Conservation (phyloP, 2,329 filamentous ascomycete species). For the Penicillium sp. region DNA sequence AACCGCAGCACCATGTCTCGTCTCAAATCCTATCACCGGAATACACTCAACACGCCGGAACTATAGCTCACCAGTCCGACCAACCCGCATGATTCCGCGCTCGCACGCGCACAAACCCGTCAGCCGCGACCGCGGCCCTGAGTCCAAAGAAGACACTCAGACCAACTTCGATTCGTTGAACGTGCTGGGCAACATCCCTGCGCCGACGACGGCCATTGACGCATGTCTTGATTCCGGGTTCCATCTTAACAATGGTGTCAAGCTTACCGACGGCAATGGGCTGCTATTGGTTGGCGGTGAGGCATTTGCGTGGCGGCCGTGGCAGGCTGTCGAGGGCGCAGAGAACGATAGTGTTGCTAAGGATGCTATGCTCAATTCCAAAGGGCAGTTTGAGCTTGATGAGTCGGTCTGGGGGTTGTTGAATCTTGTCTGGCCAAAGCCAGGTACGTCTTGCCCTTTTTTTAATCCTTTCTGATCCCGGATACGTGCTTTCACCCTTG, state of each 20-base stretch:
- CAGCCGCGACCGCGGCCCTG: conserved; percentile 58
- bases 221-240: conserved; percentile 81
- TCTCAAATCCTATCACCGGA: background rate
- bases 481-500: conserved; percentile 1
- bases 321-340: conserved; percentile 52
- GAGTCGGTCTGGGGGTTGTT: conserved; percentile 71
- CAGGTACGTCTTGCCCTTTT: conserved; percentile 59
- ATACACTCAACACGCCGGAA: conserved; percentile 18
- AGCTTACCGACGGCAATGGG: conserved; percentile 66
- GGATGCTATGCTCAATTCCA: conserved; percentile 63
- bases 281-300: conserved; percentile 80
- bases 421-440: conserved; percentile 78
- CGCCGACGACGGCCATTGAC: conserved; percentile 79
- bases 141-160: conserved; percentile 60
- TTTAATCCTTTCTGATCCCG: conserved; percentile 4
- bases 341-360: conserved; percentile 29
- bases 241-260: conserved; percentile 75
- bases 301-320: conserved; percentile 84
- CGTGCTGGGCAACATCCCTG: conserved; percentile 70
- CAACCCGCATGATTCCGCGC: conserved; percentile 33
- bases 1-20: conserved; percentile 2
- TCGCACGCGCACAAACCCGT: conserved; percentile 37
- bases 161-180: conserved; percentile 75
- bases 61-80: conserved; percentile 27
- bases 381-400: conserved; percentile 76